These are phyloP conservation scores for Leonotis leonurus DNA, from an alignment of 257 asterid genomes.

Conservation along the genomic window DNA sequence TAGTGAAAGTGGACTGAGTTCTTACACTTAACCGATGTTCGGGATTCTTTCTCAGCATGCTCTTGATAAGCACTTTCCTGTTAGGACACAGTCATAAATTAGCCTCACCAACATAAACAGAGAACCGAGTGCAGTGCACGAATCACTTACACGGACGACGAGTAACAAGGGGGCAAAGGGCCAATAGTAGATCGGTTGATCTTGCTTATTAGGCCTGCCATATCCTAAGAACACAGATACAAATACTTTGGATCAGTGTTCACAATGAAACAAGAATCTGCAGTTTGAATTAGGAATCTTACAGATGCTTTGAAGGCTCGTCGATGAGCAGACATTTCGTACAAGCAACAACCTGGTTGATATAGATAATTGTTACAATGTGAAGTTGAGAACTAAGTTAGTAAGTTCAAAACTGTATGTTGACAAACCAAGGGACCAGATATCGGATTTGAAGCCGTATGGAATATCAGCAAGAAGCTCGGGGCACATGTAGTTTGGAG, in stretches of 20 bases:
- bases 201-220: constrained; percentile 94
- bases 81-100: not conserved
- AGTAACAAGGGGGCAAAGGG: constrained; percentile 80
- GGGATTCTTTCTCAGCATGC: constrained; percentile 88
- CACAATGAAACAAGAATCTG: not conserved
- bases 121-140: not conserved
- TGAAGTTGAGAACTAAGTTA: not conserved
- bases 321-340: constrained; percentile 96
- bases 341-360: constrained; percentile 78
- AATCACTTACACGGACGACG: constrained; percentile 62
- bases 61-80: constrained; percentile 81
- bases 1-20: not conserved
- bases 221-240: constrained; percentile 46
- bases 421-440: constrained; percentile 92
- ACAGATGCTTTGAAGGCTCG: constrained; percentile 91
- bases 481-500: constrained; percentile 99
- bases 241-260: not conserved
- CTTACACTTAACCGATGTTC: constrained; percentile 83
- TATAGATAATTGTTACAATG: not conserved
- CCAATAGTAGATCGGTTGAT: constrained; percentile 90
- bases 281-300: constrained; percentile 18
- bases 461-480: constrained; percentile 99
- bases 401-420: not conserved
- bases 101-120: not conserved
- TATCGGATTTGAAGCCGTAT: constrained; percentile 97